A percentile compares a stretch with the other conserved stretches of the same genome.
These are phyloP conservation scores for Phytophthora cryptogea DNA, from an alignment of 352 stramenopile genomes.

Conservation along the genomic window DNA sequence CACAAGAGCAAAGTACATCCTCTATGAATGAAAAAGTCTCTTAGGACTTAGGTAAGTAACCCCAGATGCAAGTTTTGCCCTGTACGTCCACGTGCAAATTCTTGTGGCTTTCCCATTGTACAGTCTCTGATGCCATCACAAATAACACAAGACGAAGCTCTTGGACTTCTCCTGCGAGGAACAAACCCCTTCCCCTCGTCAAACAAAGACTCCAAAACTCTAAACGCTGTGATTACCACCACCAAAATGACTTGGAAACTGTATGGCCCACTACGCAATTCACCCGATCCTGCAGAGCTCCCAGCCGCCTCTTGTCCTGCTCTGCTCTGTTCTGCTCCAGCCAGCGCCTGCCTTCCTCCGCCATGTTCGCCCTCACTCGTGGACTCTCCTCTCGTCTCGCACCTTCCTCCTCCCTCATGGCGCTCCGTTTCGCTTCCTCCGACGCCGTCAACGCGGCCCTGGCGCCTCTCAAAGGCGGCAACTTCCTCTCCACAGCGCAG, in stretches of 20 bases:
- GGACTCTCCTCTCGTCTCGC: slow-evolving; percentile 19
- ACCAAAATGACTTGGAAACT: background rate
- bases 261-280: slow-evolving; percentile 11
- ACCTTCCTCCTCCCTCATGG: slow-evolving; percentile 4
- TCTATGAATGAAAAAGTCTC: no score
- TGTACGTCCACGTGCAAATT: no score
- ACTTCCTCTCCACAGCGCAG: slow-evolving; percentile 77
- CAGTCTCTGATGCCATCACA: background rate
- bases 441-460: slow-evolving; percentile 36
- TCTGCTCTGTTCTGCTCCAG: slow-evolving; percentile 3
- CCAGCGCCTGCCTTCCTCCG: background rate
- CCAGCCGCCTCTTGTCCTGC: background rate
- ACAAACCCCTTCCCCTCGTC: slow-evolving; percentile 8
- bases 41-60: no score
- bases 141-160: background rate
- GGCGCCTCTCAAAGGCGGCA: slow-evolving; percentile 59
- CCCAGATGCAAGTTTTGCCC: no score
- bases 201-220: background rate
- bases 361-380: slow-evolving; percentile 32
- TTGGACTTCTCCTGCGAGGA: slow-evolving; percentile 9
- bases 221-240: background rate
- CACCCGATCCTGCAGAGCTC: background rate
- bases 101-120: no score
- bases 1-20: no score
- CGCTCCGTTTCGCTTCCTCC: slow-evolving; percentile 16